Evolutionary conservation across 2,329 filamentous ascomycete genomes (phyloP).

Genomic region (Colletotrichum trifolii): DNA sequence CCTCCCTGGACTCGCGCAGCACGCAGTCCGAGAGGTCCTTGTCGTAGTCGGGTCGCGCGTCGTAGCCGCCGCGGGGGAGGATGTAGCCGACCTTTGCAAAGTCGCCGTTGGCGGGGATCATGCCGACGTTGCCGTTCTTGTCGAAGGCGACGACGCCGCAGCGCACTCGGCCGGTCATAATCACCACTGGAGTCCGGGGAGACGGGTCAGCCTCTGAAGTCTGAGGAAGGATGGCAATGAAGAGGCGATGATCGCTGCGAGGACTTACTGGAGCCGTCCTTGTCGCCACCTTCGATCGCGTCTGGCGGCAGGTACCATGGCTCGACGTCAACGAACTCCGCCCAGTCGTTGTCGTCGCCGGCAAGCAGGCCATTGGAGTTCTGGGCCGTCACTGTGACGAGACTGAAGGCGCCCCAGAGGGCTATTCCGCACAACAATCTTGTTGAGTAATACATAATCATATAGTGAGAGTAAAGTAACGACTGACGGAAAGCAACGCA

Average conservation of each 20-base stretch:
- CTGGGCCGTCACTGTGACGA: not conserved
- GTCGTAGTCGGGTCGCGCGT: not conserved
- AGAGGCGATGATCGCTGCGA: too few species aligned
- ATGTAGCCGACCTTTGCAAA: slow-evolving; percentile 11
- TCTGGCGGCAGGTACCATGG: slow-evolving; percentile 1
- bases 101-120: slow-evolving; percentile 1
- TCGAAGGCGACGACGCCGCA: slow-evolving; percentile 10
- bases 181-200: not conserved
- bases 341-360: not conserved
- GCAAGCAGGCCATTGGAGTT: not conserved
- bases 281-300: not conserved
- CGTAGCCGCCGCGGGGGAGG: slow-evolving; percentile 10
- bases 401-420: not conserved
- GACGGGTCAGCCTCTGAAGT: too few species aligned
- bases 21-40: slow-evolving; percentile 10
- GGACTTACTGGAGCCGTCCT: slow-evolving; percentile 1
- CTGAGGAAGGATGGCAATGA: too few species aligned
- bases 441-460: not conserved
- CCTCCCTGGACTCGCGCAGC: slow-evolving; percentile 9
- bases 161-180: not conserved
- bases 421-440: not conserved
- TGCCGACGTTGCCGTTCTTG: not conserved
- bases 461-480: too few species aligned
- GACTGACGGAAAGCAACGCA: too few species aligned
- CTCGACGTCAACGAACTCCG: not conserved